A percentile compares a stretch with the other conserved stretches of the same genome.
Conservation (phyloP, 306 rosid species). For the Clitoria ternatea region DNA sequence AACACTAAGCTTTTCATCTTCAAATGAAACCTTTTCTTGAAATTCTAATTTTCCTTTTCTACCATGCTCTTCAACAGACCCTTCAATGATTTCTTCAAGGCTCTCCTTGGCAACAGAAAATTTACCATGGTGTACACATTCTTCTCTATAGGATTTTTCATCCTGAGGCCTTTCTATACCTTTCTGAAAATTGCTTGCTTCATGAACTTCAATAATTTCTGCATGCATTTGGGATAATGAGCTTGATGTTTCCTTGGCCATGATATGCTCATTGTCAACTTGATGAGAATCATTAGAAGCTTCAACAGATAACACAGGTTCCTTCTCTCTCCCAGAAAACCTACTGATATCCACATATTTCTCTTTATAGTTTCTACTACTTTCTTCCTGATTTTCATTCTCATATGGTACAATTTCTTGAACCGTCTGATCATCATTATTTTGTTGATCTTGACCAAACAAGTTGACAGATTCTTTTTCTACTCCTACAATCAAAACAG, state of each 20-base stretch:
- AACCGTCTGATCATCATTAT: conserved; percentile 26
- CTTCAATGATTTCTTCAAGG: conserved; percentile 24
- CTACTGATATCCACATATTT: conserved; percentile 27
- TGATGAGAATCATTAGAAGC: conserved; percentile 24
- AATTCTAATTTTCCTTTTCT: conserved; percentile 11
- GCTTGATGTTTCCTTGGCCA: conserved; percentile 26
- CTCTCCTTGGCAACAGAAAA: conserved; percentile 23
- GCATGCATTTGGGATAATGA: conserved; percentile 24
- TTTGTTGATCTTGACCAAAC: conserved; percentile 33
- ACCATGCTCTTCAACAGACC: conserved; percentile 29
- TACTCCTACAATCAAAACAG: conserved; percentile 16
- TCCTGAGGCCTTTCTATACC: conserved; percentile 41
- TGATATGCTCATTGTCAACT: conserved; percentile 20
- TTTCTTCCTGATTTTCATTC: conserved; percentile 19
- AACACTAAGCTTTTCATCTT: conserved; percentile 29
- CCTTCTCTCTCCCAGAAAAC: conserved; percentile 26
- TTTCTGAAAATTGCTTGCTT: conserved; percentile 20
- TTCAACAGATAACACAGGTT: conserved; percentile 19
- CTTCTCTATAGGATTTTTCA: conserved; percentile 28
- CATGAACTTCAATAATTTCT: conserved; percentile 23
- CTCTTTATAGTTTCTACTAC: conserved; percentile 34
- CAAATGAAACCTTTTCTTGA: conserved; percentile 32
- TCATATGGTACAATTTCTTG: conserved; percentile 6
- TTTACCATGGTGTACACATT: conserved; percentile 25
- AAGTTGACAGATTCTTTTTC: conserved; percentile 22